These are phyloP conservation scores for Asterophora lycoperdoides DNA, from an alignment of 768 basidiomycete species.

Conservation along the genomic window DNA sequence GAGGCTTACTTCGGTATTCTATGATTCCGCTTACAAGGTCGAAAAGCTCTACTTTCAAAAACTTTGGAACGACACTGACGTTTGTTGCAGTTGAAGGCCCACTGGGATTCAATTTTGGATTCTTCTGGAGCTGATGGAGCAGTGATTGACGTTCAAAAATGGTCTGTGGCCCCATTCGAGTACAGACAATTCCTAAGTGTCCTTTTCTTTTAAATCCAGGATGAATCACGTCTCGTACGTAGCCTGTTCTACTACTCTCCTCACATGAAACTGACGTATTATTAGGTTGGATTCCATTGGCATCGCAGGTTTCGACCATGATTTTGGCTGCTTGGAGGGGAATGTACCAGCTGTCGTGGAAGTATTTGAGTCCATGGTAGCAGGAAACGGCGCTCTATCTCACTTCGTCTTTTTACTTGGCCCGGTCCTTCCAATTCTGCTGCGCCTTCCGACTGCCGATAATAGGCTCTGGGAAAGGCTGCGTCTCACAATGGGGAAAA, in stretches of 20 bases:
- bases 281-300: constrained; percentile 54
- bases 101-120: constrained; percentile 22
- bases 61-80: neutral
- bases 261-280: neutral
- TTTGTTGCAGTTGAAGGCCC: constrained; percentile 24
- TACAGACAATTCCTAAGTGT: constrained; percentile 27
- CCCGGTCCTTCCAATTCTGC: constrained; percentile 32
- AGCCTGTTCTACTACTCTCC: too few relatives aligned
- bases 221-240: constrained; percentile 45
- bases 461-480: constrained; percentile 28
- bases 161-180: constrained; percentile 32
- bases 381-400: constrained; percentile 28
- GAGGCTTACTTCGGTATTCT: constrained; percentile 42
- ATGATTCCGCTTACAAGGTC: constrained; percentile 50
- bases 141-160: constrained; percentile 44
- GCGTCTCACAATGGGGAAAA: constrained; percentile 30
- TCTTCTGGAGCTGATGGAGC: constrained; percentile 34
- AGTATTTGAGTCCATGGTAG: constrained; percentile 31
- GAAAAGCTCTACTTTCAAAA: neutral
- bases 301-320: constrained; percentile 55
- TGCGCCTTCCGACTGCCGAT: constrained; percentile 33
- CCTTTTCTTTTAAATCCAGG: constrained; percentile 21
- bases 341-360: constrained; percentile 37
- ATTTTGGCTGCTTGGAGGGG: constrained; percentile 52
- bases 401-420: constrained; percentile 32